phyloP scores from a whole-genome alignment of 164 flowering plant genomes.

The grape (Vitis vinifera) region DNA sequence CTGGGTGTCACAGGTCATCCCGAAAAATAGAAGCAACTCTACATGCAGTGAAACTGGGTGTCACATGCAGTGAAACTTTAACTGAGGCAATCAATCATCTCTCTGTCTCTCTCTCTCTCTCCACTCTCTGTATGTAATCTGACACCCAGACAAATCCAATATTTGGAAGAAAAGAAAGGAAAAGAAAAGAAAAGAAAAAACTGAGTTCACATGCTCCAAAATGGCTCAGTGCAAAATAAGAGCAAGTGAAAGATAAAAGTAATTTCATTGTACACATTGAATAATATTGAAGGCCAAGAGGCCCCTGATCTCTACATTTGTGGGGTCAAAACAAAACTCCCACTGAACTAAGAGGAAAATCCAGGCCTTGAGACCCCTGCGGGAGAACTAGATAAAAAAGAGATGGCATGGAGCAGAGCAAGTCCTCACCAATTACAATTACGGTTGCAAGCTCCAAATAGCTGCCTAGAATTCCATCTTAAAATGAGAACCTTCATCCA shows the following conservation, averaged over 20 bases:
- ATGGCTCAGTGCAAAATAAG: background rate
- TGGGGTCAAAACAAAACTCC: constrained; percentile 19
- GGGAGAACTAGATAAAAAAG: constrained; percentile 5
- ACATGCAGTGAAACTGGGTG: background rate
- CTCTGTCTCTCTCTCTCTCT: constrained; percentile 1
- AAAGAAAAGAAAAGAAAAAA: background rate
- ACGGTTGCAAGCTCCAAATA: constrained; percentile 12
- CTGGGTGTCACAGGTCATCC: constrained; percentile 1
- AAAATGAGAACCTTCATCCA: constrained; percentile 17
- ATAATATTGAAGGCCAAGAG: constrained; percentile 9
- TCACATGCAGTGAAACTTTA: too few relatives aligned
- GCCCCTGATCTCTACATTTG: constrained; percentile 13
- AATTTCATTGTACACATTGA: constrained; percentile 22
- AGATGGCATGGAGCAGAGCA: constrained; percentile 10
- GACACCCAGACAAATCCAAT: background rate
- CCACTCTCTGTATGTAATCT: background rate
- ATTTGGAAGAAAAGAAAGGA: background rate
- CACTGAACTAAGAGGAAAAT: constrained; percentile 16
- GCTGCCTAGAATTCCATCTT: background rate
- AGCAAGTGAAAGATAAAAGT: background rate
- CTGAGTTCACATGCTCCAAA: too few relatives aligned
- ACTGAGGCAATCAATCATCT: too few relatives aligned
- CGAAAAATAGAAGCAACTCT: background rate
- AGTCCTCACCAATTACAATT: constrained; percentile 13
- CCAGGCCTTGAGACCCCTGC: constrained; percentile 1